Evolutionary conservation across 2,329 filamentous ascomycete species (phyloP).

Genomic region (Aureobasidium lini): DNA sequence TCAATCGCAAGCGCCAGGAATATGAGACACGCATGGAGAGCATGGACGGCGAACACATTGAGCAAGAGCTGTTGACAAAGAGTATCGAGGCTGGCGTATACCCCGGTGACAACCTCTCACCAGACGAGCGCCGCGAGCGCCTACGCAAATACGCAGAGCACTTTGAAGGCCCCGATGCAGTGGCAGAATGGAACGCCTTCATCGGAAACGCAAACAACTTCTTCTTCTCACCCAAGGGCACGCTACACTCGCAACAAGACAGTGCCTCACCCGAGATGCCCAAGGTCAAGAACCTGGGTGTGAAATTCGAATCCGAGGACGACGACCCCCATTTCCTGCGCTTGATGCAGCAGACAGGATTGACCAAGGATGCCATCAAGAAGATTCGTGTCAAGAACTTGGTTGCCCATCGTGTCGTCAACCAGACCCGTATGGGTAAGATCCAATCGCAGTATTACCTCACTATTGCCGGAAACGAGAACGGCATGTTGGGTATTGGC

Average conservation of each 20-base stretch:
- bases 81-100: constrained; percentile 16
- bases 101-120: constrained; percentile 22
- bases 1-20: constrained; percentile 13
- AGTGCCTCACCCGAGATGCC: constrained; percentile 46
- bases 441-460: constrained; percentile 69
- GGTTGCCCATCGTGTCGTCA: constrained; percentile 66
- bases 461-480: constrained; percentile 75
- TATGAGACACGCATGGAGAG: constrained; percentile 33
- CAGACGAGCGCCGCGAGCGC: constrained; percentile 15
- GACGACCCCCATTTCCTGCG: constrained; percentile 42
- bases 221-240: constrained; percentile 41
- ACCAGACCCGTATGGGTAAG: constrained; percentile 96
- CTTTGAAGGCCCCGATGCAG: constrained; percentile 37
- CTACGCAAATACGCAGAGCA: constrained; percentile 14
- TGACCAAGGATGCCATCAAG: constrained; percentile 40
- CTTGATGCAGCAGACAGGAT: constrained; percentile 51
- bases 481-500: constrained; percentile 80
- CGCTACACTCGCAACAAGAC: constrained; percentile 39
- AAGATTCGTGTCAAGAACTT: constrained; percentile 62
- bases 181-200: constrained; percentile 35
- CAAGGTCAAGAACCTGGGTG: constrained; percentile 33
- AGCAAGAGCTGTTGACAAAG: constrained; percentile 20
- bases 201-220: constrained; percentile 37
- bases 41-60: constrained; percentile 20
- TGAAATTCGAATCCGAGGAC: constrained; percentile 28